phyloP scores from a whole-genome alignment of 257 asterid genomes.

The Solanum bulbocastanum region DNA sequence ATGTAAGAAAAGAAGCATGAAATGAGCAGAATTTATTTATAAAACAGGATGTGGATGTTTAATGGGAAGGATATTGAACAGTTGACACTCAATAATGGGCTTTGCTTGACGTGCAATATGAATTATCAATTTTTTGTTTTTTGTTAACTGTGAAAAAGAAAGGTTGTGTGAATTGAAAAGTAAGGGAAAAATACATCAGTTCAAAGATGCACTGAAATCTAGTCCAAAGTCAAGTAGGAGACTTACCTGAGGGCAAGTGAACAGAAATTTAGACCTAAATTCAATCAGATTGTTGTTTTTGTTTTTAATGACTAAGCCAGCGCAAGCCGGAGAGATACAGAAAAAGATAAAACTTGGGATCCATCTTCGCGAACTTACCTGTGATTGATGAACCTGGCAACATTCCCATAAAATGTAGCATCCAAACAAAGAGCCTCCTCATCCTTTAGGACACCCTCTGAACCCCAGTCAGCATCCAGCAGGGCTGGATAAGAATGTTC shows the following conservation, averaged over 20 bases:
- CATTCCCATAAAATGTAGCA: constrained; percentile 85
- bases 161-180: neutral
- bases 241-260: neutral
- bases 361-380: constrained; percentile 32
- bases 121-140: neutral
- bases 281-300: neutral
- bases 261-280: neutral
- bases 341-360: neutral
- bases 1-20: neutral
- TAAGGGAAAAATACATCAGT: neutral
- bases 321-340: neutral
- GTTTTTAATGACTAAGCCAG: neutral
- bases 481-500: constrained; percentile 81
- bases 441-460: constrained; percentile 67
- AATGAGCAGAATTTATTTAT: neutral
- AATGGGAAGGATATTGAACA: neutral
- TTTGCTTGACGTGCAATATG: neutral
- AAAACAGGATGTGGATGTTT: neutral
- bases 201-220: neutral
- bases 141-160: neutral
- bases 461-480: constrained; percentile 94
- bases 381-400: constrained; percentile 92
- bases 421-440: constrained; percentile 94
- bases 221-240: neutral
- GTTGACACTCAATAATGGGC: neutral